Base-by-base conservation (phyloP, 164 flowering plant species). In the Annona cherimola region DNA sequence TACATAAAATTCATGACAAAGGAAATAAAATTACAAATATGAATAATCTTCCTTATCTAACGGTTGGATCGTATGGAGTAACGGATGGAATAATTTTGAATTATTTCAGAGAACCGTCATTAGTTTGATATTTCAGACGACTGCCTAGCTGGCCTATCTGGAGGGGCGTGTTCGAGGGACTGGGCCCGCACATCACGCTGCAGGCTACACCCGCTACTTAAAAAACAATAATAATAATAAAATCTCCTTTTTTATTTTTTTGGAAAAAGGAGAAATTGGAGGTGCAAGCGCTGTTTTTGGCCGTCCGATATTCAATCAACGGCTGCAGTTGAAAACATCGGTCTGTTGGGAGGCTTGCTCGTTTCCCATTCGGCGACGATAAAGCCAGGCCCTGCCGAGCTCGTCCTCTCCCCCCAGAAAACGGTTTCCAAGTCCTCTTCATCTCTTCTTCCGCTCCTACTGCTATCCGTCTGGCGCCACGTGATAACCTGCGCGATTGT, bases 321-420 rank as follows among this genome's bases (percentile, higher is more conserved):
- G 74, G 73, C 4, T 16, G 44, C 2, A 66, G 67, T 77, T 77
- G 54, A 77, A 73, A 65, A 54, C n/a, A 42, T 44, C 69, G 70
- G 76, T 39, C 76, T 73, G 73, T 73, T 73, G 76, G 73, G 55
- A 76, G 62, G 40, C 61, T 69, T 73, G 72, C 75, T 73, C 64
- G 41, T 61, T 16, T 44, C 61, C 67, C 57, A 12, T 40, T 9
- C 44, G 8, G 39, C 59, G 42, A 66, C 26, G 44, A 64, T 54
- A 19, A 75, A 69, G 64, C 3, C 66, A 20, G 43, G n/a, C 26
- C 26, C 35, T 26, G 35, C 1, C 35, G 35, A 26, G 35, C 35
- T 57, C 44, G 19, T 60, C 44, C 41, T 39, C 26, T 44, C 43
- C 18, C 9, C 12, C 55, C 2, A 11, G 35, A 7, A 67, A 60